A percentile compares a stretch with the other conserved stretches of the same genome.
phyloP scores from a whole-genome alignment of 2,329 filamentous ascomycete species.

The Metarhizium album region DNA sequence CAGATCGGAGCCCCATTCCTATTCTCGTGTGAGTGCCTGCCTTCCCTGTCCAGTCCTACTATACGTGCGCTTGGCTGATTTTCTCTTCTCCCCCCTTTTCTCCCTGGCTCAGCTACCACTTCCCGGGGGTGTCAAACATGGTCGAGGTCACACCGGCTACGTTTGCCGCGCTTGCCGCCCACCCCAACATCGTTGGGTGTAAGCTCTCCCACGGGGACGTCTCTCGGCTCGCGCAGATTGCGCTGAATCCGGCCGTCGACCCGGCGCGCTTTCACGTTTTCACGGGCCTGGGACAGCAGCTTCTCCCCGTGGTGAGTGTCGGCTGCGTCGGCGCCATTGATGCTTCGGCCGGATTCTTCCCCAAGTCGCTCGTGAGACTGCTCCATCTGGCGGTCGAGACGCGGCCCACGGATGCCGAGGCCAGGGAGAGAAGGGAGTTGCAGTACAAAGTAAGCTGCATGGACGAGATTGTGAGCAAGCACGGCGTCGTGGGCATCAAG shows the following conservation, averaged over 20 bases:
- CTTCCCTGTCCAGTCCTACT: no score
- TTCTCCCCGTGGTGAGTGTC: conserved; percentile 47
- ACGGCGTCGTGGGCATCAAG: conserved; percentile 54
- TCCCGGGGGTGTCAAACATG: conserved; percentile 57
- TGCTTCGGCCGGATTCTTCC: conserved; percentile 52
- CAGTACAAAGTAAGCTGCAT: conserved; percentile 51
- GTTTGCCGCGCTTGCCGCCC: conserved; percentile 44
- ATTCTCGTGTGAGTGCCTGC: conserved; percentile 40
- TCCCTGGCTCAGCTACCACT: conserved; percentile 43
- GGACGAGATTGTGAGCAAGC: conserved; percentile 50
- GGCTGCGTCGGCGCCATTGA: conserved; percentile 52
- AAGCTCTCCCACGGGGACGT: conserved; percentile 60
- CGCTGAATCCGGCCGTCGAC: conserved; percentile 47
- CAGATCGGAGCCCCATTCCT: conserved; percentile 45
- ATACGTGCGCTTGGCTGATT: no score
- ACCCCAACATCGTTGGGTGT: conserved; percentile 58
- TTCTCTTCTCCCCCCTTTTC: no score
- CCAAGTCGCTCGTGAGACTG: conserved; percentile 47
- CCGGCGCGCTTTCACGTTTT: conserved; percentile 48
- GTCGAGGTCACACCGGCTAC: conserved; percentile 47
- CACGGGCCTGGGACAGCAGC: conserved; percentile 55
- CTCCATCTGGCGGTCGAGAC: conserved; percentile 33
- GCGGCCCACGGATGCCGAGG: conserved; percentile 25
- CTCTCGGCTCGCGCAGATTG: conserved; percentile 52
- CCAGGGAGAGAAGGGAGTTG: conserved; percentile 40